Evolutionary conservation across 208 protist species (phyloP).

Genomic region (Blechomonas ayalai): DNA sequence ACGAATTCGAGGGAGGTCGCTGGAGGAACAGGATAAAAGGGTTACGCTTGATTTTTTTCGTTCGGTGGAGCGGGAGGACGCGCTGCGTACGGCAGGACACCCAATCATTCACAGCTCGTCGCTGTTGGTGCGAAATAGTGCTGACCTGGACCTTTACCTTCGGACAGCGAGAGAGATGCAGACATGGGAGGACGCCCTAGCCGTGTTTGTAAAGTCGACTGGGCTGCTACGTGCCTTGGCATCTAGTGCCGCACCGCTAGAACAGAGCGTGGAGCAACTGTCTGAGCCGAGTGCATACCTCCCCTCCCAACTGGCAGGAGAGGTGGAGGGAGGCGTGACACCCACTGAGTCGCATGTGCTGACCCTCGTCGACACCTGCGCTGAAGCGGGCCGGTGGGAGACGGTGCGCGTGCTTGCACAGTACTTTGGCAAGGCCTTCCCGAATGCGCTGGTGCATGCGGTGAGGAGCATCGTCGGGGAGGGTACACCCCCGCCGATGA

Average conservation of each 20-base stretch:
- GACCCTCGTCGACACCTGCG: slow-evolving; percentile 50
- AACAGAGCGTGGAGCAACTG: slow-evolving; percentile 1
- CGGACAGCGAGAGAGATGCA: slow-evolving; percentile 33
- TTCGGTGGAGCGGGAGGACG: slow-evolving; percentile 62
- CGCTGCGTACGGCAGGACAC: slow-evolving; percentile 17
- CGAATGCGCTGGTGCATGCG: slow-evolving; percentile 18
- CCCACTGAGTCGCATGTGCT: slow-evolving; percentile 35
- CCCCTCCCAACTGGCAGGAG: background rate
- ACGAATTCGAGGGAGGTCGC: background rate
- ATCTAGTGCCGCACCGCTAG: slow-evolving; percentile 8
- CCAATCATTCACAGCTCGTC: slow-evolving; percentile 26
- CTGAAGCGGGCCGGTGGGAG: slow-evolving; percentile 31
- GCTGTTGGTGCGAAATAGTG: slow-evolving; percentile 48
- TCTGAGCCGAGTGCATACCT: background rate
- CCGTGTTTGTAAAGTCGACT: slow-evolving; percentile 41
- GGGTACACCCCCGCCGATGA: background rate
- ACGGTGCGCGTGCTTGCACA: slow-evolving; percentile 32
- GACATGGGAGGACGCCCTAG: slow-evolving; percentile 67
- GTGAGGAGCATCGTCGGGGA: slow-evolving; percentile 6
- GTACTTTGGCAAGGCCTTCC: slow-evolving; percentile 31
- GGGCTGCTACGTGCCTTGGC: slow-evolving; percentile 5
- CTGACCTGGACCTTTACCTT: slow-evolving; percentile 65
- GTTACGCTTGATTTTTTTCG: slow-evolving; percentile 40
- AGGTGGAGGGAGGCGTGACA: slow-evolving; percentile 10
- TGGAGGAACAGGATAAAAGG: slow-evolving; percentile 9